Percentiles rank a stretch among this genome's conserved stretches.
phyloP scores from a whole-genome alignment of 2,329 filamentous ascomycete species.

The Plenodomus tracheiphilus region DNA sequence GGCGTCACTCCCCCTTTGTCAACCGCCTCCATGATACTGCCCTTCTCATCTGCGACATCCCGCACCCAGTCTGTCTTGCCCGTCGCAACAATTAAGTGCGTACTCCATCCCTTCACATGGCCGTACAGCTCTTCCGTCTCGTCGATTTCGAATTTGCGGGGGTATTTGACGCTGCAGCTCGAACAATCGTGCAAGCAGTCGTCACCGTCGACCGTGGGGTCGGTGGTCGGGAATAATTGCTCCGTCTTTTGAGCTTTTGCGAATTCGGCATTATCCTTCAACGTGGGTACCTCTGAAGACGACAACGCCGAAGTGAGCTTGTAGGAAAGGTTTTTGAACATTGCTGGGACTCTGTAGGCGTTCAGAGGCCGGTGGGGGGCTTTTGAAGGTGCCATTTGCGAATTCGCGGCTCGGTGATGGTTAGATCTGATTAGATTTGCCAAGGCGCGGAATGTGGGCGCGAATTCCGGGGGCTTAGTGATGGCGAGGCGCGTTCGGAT shows the following conservation, averaged over 20 bases:
- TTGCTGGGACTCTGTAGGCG: constrained; percentile 43
- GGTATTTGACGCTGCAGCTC: constrained; percentile 77
- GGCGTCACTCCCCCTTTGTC: constrained; percentile 59
- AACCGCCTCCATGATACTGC: constrained; percentile 59
- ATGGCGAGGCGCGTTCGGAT: not conserved
- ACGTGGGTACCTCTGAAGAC: constrained; percentile 33
- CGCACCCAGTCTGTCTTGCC: constrained; percentile 93
- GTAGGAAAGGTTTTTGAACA: constrained; percentile 43
- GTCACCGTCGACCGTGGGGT: constrained; percentile 79
- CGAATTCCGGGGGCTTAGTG: constrained; percentile 15
- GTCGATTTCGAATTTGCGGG: constrained; percentile 73
- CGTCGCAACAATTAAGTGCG: constrained; percentile 90
- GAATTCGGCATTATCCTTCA: constrained; percentile 48
- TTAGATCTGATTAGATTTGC: constrained; percentile 43
- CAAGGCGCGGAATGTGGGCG: constrained; percentile 38
- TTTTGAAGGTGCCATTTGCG: constrained; percentile 24
- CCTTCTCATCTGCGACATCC: constrained; percentile 80
- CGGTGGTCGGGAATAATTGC: constrained; percentile 73
- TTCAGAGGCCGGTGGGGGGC: constrained; percentile 29
- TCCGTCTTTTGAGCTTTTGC: constrained; percentile 51
- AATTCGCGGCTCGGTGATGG: constrained; percentile 8
- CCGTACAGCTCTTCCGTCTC: constrained; percentile 80
- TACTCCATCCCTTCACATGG: constrained; percentile 81
- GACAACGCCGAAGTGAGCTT: constrained; percentile 39
- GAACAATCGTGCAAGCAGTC: constrained; percentile 88